phyloP scores from a whole-genome alignment of 2,329 filamentous ascomycete species.

The Ambrosiella cleistominuta region DNA sequence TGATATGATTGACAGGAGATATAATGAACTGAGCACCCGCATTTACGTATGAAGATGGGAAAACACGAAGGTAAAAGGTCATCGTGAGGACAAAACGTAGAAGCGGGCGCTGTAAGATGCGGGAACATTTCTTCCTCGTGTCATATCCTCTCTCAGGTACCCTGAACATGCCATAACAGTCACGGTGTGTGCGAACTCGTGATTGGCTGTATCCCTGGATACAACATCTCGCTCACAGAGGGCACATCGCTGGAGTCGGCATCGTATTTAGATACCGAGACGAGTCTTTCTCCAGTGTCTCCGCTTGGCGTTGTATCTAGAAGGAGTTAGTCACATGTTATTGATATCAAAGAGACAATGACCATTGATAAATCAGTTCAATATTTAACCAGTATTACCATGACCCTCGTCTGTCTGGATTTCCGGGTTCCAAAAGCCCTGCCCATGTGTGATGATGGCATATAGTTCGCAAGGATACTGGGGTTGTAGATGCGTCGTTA shows the following conservation, averaged over 20 bases:
- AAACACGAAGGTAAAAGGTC: conserved; percentile 1
- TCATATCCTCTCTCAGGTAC: conserved; percentile 11
- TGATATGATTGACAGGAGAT: not conserved
- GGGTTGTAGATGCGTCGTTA: not conserved
- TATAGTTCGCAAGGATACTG: not conserved
- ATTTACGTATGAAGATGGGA: not conserved
- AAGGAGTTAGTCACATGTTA: conserved; percentile 5
- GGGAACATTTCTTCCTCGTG: conserved; percentile 6
- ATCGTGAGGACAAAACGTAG: conserved; percentile 4
- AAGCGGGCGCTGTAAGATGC: not conserved
- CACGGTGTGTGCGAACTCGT: conserved; percentile 9
- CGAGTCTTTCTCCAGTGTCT: conserved; percentile 99
- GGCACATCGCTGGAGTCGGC: conserved; percentile 11
- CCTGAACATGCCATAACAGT: conserved; percentile 9
- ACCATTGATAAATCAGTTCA: not conserved
- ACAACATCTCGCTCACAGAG: conserved; percentile 12
- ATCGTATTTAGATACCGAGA: conserved; percentile 70
- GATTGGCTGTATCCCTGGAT: conserved; percentile 5
- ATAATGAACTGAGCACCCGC: not conserved
- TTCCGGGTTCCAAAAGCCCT: not conserved
- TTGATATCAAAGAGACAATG: not conserved
- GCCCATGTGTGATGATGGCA: not conserved
- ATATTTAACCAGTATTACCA: not conserved
- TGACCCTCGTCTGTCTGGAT: not conserved
- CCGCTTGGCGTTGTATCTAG: conserved; percentile 99